Base-by-base conservation (phyloP, 1,284 basidiomycete species). In the Pseudomicrostroma phylloplanum region DNA sequence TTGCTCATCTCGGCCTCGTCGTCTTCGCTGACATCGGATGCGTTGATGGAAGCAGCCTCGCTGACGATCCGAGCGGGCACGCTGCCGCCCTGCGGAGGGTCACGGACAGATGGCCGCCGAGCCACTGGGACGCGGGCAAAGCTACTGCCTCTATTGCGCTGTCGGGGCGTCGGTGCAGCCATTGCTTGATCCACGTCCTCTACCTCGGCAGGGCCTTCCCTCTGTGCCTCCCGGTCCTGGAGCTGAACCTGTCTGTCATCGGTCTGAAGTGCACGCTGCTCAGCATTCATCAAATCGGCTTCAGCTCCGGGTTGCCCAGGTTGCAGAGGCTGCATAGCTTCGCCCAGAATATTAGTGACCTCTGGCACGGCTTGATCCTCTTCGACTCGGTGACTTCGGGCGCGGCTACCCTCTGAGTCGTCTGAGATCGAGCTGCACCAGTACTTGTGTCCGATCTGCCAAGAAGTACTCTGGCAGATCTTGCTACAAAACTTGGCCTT, bases 401-500 rank as follows among this genome's bases (percentile, higher is more conserved):
- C 51, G 26, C 43, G 43, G 12, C 43, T 48, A 12, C 25, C 23
- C 6, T 77, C 70, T 56, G 56, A 63, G n/a, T 77, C 74, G 23
- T 77, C 74, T 1, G 67, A 57, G 55, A 73, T 68, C 30, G 74
- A 68, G 41, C 74, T 77, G 69, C 76, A 81, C 80, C 80, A 81
- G 63, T 78, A 97, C 58, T 94, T 85, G 80, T 98, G 94, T 0
- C 96, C 94, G 75, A 93, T 92, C 68, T 89, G 89, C 96, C 93
- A 98, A 1, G 92, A 93, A 42, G 89, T 91, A 74, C 89, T 92
- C 82, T 98, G 94, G 80, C 96, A 98, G 71, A 92, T 90, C 81
- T 97, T 97, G 60, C 90, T 91, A 79, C 96, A 98, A 80, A 98
- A 98, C 80, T 98, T 98, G 11, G 94, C 94, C 81, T 97, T 97